These are phyloP conservation scores for Iberis pinnata DNA, from an alignment of 345 rosid species.

Conservation along the genomic window DNA sequence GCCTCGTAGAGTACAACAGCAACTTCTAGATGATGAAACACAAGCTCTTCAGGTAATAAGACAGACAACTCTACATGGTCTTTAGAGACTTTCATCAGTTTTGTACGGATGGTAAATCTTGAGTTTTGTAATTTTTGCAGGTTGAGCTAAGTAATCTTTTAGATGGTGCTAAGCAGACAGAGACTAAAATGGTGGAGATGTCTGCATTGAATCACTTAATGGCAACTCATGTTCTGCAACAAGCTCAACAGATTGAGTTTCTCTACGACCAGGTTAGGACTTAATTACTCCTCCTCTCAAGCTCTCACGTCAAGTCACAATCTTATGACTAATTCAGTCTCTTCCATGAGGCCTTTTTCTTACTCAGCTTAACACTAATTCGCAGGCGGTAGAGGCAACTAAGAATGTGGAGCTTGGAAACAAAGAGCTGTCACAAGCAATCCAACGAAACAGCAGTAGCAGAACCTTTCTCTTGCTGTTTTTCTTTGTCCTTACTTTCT, in stretches of 20 bases:
- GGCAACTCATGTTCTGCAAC: slow-evolving; percentile 92
- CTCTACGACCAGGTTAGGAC: slow-evolving; percentile 75
- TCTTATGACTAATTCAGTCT: background rate
- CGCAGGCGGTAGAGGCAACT: slow-evolving; percentile 88
- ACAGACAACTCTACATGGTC: slow-evolving; percentile 11
- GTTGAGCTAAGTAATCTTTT: slow-evolving; percentile 76
- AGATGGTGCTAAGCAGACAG: slow-evolving; percentile 82
- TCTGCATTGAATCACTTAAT: slow-evolving; percentile 90
- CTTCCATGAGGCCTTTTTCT: background rate
- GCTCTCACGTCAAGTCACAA: slow-evolving; percentile 9
- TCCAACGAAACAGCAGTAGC: slow-evolving; percentile 74
- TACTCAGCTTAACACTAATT: slow-evolving; percentile 2
- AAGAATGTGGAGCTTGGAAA: slow-evolving; percentile 81
- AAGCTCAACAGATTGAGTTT: slow-evolving; percentile 83
- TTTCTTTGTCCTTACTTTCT: slow-evolving; percentile 74
- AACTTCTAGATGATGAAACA: slow-evolving; percentile 84
- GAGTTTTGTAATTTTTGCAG: slow-evolving; percentile 37
- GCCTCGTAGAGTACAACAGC: slow-evolving; percentile 47
- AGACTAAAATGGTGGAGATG: slow-evolving; percentile 98
- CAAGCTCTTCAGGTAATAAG: slow-evolving; percentile 75
- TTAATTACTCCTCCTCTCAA: slow-evolving; percentile 2
- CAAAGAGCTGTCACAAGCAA: slow-evolving; percentile 76
- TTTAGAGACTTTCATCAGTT: slow-evolving; percentile 4
- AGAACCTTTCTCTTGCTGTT: slow-evolving; percentile 83
- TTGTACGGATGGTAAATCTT: slow-evolving; percentile 4